Evolutionary conservation across 2,329 filamentous ascomycete species (phyloP).

Genomic region (Exophiala lecanii-corni): DNA sequence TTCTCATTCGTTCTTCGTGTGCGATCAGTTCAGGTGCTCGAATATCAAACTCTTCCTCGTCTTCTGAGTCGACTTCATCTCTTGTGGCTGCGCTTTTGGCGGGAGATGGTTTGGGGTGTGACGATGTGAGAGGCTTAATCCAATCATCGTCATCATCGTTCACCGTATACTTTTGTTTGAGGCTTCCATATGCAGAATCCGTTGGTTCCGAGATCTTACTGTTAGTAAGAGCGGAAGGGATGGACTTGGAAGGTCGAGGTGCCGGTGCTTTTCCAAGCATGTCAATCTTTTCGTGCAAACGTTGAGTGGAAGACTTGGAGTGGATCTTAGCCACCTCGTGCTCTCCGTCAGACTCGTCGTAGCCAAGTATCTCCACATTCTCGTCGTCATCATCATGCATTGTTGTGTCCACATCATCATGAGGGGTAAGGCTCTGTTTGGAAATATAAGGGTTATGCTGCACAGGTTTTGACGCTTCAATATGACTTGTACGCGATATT

Average conservation of each 20-base stretch:
- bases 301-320: conserved; percentile 88
- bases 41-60: conserved; percentile 43
- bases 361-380: conserved; percentile 25
- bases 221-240: conserved; percentile 28
- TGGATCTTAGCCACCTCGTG: conserved; percentile 56
- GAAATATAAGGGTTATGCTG: conserved; percentile 57
- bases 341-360: conserved; percentile 41
- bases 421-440: conserved; percentile 28
- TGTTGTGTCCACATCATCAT: conserved; percentile 15
- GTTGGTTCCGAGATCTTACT: conserved; percentile 23
- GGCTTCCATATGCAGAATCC: conserved; percentile 25
- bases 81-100: conserved; percentile 43
- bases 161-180: conserved; percentile 1
- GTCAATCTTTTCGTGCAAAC: conserved; percentile 87
- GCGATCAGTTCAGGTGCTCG: conserved; percentile 27
- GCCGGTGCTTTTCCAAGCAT: conserved; percentile 57
- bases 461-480: conserved; percentile 34
- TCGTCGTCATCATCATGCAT: conserved; percentile 18
- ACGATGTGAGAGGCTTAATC: conserved; percentile 49
- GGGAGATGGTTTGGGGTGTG: conserved; percentile 30
- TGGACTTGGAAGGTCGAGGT: conserved; percentile 43
- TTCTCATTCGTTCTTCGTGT: conserved; percentile 25
- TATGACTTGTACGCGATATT: conserved; percentile 72
- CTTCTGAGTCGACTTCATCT: conserved; percentile 37
- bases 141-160: conserved; percentile 52